phyloP scores from a whole-genome alignment of 495 filamentous ascomycete species.

The Neurospora sublineolata region DNA sequence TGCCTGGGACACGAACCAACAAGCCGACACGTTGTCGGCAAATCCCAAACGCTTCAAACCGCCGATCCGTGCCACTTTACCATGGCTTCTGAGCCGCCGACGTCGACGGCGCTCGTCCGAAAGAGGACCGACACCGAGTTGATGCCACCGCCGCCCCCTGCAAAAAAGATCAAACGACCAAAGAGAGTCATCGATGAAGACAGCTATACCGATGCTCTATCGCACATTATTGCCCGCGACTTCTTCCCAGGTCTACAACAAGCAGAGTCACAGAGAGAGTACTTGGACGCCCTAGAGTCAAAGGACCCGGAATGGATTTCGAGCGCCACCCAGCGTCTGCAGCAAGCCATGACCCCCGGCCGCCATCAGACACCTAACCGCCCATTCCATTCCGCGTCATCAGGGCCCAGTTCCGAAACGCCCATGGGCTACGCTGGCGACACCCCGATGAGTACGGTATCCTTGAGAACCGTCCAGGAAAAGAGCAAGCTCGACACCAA shows the following conservation, averaged over 20 bases:
- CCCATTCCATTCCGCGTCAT: constrained; percentile 13
- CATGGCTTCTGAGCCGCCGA: constrained; percentile 21
- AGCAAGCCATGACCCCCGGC: constrained; percentile 72
- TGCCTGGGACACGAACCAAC: background rate
- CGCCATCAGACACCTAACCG: constrained; percentile 34
- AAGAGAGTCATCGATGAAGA: constrained; percentile 88
- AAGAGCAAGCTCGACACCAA: constrained; percentile 58
- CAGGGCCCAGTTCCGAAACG: constrained; percentile 29
- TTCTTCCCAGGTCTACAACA: constrained; percentile 92
- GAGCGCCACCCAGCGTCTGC: constrained; percentile 60
- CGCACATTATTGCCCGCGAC: constrained; percentile 90
- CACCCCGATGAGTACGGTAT: constrained; percentile 52
- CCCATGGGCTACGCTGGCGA: constrained; percentile 48
- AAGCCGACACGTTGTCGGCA: background rate
- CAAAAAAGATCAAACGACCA: constrained; percentile 88
- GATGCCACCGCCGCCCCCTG: constrained; percentile 82
- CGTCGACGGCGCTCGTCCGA: constrained; percentile 44
- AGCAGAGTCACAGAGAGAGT: constrained; percentile 76
- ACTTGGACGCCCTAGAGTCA: constrained; percentile 80
- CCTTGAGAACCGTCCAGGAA: constrained; percentile 25
- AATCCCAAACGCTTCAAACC: background rate
- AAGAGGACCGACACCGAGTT: constrained; percentile 57
- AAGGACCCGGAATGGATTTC: constrained; percentile 76
- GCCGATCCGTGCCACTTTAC: background rate
- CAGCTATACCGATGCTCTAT: constrained; percentile 78